Conservation (phyloP, 768 basidiomycete species). For the Crepidotus variabilis region DNA sequence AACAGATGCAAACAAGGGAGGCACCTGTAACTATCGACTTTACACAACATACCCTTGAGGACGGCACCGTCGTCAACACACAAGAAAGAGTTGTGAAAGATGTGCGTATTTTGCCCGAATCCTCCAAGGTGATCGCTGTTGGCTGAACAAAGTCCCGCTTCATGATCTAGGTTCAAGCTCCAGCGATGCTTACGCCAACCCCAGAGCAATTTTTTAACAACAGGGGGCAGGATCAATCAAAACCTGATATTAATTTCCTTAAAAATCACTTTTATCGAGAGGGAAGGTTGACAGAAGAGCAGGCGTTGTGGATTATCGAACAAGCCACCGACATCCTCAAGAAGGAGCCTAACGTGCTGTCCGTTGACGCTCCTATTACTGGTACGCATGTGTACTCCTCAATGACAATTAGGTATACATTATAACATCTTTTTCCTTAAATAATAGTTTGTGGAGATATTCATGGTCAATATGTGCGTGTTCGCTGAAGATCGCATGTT, state of each 20-base stretch:
- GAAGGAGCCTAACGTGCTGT: slow-evolving; percentile 84
- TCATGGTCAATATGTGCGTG: slow-evolving; percentile 95
- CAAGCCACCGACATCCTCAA: slow-evolving; percentile 82
- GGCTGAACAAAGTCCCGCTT: slow-evolving; percentile 3
- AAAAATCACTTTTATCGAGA: slow-evolving; percentile 99
- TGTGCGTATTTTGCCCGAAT: slow-evolving; percentile 40
- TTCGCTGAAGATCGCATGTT: not conserved
- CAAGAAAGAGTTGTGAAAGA: slow-evolving; percentile 97
- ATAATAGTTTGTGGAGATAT: slow-evolving; percentile 93
- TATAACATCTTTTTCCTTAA: slow-evolving; percentile 3
- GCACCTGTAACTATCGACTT: slow-evolving; percentile 69
- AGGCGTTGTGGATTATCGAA: slow-evolving; percentile 90
- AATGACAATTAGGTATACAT: slow-evolving; percentile 1
- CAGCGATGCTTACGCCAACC: slow-evolving; percentile 89
- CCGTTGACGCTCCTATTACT: slow-evolving; percentile 97
- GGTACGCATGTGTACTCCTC: slow-evolving; percentile 45
- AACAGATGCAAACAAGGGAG: slow-evolving; percentile 53
- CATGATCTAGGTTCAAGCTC: slow-evolving; percentile 83
- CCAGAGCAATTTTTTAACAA: slow-evolving; percentile 90
- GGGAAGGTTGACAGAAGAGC: slow-evolving; percentile 89
- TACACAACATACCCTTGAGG: slow-evolving; percentile 89
- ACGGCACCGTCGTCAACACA: slow-evolving; percentile 87
- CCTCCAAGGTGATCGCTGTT: not conserved
- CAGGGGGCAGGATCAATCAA: slow-evolving; percentile 69
- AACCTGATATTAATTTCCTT: slow-evolving; percentile 93